phyloP scores from a whole-genome alignment of 148 eudicot genomes.

The Arbutus unedo region DNA sequence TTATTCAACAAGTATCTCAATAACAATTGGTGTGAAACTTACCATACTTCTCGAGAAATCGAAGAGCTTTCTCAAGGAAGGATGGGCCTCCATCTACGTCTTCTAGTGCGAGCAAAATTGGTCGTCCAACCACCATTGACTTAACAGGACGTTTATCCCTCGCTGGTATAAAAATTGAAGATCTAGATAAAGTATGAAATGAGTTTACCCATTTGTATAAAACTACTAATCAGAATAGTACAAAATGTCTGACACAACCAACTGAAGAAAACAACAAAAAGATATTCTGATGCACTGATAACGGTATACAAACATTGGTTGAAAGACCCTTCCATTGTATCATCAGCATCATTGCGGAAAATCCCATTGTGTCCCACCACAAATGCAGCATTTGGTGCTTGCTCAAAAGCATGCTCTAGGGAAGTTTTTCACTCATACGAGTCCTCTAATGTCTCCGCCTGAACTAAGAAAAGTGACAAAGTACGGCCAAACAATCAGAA shows the following conservation, averaged over 20 bases:
- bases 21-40: too few relatives aligned
- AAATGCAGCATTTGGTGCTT: conserved; percentile 98
- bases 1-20: too few relatives aligned
- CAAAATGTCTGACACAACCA: not conserved
- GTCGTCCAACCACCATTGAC: conserved; percentile 95
- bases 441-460: conserved; percentile 96
- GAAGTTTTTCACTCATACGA: conserved; percentile 96
- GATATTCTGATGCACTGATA: not conserved
- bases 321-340: conserved; percentile 79
- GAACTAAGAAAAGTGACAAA: conserved; percentile 16
- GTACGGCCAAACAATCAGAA: not conserved
- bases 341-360: conserved; percentile 76
- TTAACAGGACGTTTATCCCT: conserved; percentile 92
- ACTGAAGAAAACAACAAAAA: conserved; percentile 13
- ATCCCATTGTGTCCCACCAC: conserved; percentile 98
- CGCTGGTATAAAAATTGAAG: conserved; percentile 45
- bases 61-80: conserved; percentile 94
- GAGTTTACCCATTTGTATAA: conserved; percentile 8
- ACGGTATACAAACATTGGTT: conserved; percentile 68
- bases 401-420: conserved; percentile 91
- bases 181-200: not conserved
- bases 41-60: conserved; percentile 90
- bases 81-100: conserved; percentile 99
- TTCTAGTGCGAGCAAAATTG: conserved; percentile 92
- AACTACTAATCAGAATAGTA: too few relatives aligned